These are phyloP conservation scores for Ceratobasidium theobromae DNA, from an alignment of 1,284 basidiomycete species.

Conservation along the genomic window DNA sequence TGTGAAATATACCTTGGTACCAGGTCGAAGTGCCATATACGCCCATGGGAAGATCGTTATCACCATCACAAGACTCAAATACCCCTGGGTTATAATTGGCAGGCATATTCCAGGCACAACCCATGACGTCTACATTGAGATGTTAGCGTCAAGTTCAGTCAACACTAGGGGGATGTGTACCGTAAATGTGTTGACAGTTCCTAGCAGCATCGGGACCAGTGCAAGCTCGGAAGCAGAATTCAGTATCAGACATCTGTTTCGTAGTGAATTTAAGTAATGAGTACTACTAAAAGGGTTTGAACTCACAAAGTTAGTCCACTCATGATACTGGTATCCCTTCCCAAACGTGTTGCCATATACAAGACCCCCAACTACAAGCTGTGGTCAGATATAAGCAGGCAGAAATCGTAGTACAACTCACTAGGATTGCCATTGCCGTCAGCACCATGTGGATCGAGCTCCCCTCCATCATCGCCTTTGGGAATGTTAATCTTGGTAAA, in stretches of 20 bases:
- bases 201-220: constrained; percentile 58
- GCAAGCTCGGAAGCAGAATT: constrained; percentile 78
- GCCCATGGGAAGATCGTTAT: constrained; percentile 59
- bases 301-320: constrained; percentile 60
- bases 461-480: constrained; percentile 60
- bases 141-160: neutral
- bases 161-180: neutral
- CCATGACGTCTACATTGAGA: constrained; percentile 48
- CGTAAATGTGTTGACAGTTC: constrained; percentile 55
- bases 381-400: constrained; percentile 5
- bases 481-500: constrained; percentile 60
- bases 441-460: constrained; percentile 63
- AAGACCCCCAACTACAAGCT: constrained; percentile 55
- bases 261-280: constrained; percentile 28
- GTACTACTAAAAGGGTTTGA: neutral
- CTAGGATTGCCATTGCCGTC: constrained; percentile 55
- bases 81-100: constrained; percentile 54
- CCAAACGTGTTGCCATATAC: constrained; percentile 74
- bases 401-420: neutral
- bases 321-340: constrained; percentile 55
- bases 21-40: constrained; percentile 61
- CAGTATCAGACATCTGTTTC: constrained; percentile 52
- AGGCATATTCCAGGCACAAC: constrained; percentile 55
- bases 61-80: constrained; percentile 56
- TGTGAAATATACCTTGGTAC: constrained; percentile 45